Base-by-base conservation (phyloP, 2,329 filamentous ascomycete genomes). In the Claviceps africana region DNA sequence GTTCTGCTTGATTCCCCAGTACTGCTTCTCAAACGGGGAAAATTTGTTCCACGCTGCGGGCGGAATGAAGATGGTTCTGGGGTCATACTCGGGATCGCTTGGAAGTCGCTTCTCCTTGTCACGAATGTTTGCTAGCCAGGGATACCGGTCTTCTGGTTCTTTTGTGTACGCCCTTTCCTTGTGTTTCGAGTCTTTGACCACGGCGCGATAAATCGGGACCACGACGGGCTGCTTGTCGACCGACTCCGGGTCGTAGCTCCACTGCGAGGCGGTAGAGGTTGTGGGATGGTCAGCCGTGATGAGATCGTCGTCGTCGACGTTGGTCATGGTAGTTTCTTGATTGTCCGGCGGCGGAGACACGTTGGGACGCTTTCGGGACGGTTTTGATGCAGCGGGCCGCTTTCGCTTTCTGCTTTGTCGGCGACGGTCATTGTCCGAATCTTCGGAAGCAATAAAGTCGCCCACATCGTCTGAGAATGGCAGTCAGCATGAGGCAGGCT, bases 1-100 rank as follows among this genome's bases (percentile, higher is more conserved):
- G 60, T 96, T 96, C 67, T 90, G 86, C 71, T 98, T 98, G 67
- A 98, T 97, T 62, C 95, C 88, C 93, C 93, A 98, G 66, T 98
- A 98, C 65, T 98, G 93, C 67, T 89, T 94, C 69, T 98, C 93
- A 58, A 98, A 98, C 0, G 91, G 80, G 0, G 90, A 94, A 64
- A 98, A 96, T 28, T 86, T 83, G 31, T 71, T 70, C 82, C 84
- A 95, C 0, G 88, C 88, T 35, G 74, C 64, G 0, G 88, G 86
- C 0, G 93, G 93, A 35, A 98, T 85, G 66, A 84, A 95, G n/a
- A 98, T 77, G 0, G 89, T 94, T 21, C 88, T 79, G 9, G 88
- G 88, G 61, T 98, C 90, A 60, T 91, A 95, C 53, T 98, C 91
- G 0, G 90, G 85, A 65, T 96, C 82, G 10, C 79, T 83, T 0